phyloP scores from a whole-genome alignment of 2,329 filamentous ascomycete species.

The Aspergillus glaucus region DNA sequence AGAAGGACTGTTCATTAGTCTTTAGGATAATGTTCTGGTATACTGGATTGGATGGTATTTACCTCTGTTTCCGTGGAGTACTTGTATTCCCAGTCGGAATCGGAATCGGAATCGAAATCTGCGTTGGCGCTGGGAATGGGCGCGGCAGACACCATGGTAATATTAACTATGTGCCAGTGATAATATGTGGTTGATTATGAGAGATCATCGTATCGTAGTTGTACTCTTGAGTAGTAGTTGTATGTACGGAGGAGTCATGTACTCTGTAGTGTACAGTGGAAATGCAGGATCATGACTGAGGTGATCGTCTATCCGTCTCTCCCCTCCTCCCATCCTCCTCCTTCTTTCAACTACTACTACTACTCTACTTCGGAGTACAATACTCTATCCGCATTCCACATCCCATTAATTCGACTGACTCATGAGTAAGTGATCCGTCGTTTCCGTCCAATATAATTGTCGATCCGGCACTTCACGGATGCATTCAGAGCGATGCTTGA shows the following conservation, averaged over 20 bases:
- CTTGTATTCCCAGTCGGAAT: slow-evolving; percentile 56
- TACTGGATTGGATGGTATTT: background rate
- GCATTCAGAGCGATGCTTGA: slow-evolving; percentile 4
- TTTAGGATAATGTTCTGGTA: too few species aligned
- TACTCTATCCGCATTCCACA: background rate
- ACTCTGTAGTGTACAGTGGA: too few species aligned
- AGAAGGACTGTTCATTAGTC: slow-evolving; percentile 44
- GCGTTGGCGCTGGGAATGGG: slow-evolving; percentile 10
- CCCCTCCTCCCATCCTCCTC: background rate
- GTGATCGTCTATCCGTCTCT: background rate
- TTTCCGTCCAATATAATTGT: background rate
- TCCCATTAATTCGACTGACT: background rate
- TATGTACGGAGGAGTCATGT: background rate
- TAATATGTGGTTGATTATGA: too few species aligned
- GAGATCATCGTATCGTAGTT: slow-evolving; percentile 3
- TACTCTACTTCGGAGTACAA: background rate
- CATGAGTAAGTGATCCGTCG: background rate
- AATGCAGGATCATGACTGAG: too few species aligned
- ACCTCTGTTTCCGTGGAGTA: slow-evolving; percentile 52
- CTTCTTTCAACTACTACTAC: too few species aligned
- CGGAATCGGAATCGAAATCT: slow-evolving; percentile 36
- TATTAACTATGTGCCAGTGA: too few species aligned
- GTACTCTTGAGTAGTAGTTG: background rate
- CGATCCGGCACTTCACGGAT: slow-evolving; percentile 17
- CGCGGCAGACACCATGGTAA: slow-evolving; percentile 6